Evolutionary conservation across 2,329 filamentous ascomycete species (phyloP).

Genomic region (Tolypocladium sp.): DNA sequence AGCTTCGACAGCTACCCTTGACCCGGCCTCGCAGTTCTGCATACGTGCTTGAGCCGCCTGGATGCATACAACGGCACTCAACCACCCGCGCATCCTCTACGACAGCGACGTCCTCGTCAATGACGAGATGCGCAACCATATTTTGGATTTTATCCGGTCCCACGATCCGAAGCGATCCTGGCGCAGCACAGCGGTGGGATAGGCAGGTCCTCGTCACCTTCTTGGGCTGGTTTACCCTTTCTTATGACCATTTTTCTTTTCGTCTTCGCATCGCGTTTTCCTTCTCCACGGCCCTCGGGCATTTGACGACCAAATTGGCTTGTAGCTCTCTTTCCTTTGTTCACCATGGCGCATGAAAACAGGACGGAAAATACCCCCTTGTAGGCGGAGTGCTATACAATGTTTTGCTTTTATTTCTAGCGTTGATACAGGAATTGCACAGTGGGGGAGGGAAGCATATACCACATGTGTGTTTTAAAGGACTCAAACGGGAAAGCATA

Average conservation of each 20-base stretch:
- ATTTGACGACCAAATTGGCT: neutral
- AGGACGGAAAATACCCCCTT: constrained; percentile 3
- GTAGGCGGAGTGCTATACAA: neutral
- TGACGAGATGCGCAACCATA: neutral
- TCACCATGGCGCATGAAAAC: constrained; percentile 3
- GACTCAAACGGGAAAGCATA: neutral
- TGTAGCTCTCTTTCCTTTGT: neutral
- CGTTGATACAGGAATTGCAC: neutral
- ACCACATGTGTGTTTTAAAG: neutral
- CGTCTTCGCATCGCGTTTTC: constrained; percentile 3
- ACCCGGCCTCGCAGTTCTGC: neutral
- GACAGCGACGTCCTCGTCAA: neutral
- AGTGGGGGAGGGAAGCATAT: neutral
- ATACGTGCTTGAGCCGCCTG: neutral
- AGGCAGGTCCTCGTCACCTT: neutral
- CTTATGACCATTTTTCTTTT: constrained; percentile 1
- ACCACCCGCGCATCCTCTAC: neutral
- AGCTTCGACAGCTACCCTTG: constrained; percentile 31
- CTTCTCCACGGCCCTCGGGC: neutral
- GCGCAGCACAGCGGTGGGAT: neutral
- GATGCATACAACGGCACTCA: neutral
- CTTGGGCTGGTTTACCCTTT: neutral
- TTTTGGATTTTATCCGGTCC: neutral
- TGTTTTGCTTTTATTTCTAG: neutral
- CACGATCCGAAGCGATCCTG: neutral